Base-by-base conservation (phyloP, 2,329 filamentous ascomycete species). In the Fusarium tricinctum region DNA sequence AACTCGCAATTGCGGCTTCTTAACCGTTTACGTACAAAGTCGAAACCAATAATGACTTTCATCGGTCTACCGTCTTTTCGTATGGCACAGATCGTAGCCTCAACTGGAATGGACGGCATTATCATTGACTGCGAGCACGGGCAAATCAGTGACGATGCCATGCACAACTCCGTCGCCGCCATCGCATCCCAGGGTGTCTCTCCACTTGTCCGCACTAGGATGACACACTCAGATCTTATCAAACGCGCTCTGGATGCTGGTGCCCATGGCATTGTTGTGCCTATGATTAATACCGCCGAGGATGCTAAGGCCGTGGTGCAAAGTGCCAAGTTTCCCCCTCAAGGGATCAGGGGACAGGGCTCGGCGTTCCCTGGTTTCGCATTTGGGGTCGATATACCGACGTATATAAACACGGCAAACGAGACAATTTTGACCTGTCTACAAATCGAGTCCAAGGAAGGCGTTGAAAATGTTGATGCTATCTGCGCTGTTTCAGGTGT, bases 51-150 rank as follows among this genome's bases (percentile, higher is more conserved):
- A 6, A 26, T 49, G 20, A 49, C 46, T 14, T 49, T 49, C 6
- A 19, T 39, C n/a, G 46, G 46, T 38, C 32, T 49, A 8, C 46
- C 46, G 13, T 49, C 46, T 20, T n/a, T 35, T 26, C 46, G 46
- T 6, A 49, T 20, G 23, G 46, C 46, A 14, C 46, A 49, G 12
- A 22, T 49, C 8, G 32, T 49, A 38, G 46, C 46, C 8, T 49
- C 32, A 4, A 49, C 46, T 9, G 46, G 46, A 2, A 32, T 49
- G 3, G 46, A 49, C 7, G 46, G 46, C 8, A 35, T 49, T 7
- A 49, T 49, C n/a, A 1, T 75, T 72, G 10, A 50, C 30, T 7
- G 74, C 74, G 79, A 60, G n/a, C 57, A 60, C 14, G 57, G 57
- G 8, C 51, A 60, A 13, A 56, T 60, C 32, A 46, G 57, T 13